phyloP scores from a whole-genome alignment of 2,329 filamentous ascomycete species.

The Clarireedia hainanense region DNA sequence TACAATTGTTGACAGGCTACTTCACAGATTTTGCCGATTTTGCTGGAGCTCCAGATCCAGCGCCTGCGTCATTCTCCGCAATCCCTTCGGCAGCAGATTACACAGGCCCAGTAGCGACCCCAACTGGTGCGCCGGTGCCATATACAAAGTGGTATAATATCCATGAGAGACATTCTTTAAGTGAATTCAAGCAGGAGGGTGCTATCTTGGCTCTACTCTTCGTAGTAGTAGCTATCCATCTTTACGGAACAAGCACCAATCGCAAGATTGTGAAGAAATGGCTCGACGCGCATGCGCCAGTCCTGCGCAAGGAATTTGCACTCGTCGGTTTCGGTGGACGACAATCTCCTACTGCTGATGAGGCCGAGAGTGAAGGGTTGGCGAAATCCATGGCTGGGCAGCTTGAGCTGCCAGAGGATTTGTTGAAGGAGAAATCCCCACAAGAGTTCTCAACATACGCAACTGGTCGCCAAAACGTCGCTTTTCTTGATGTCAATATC shows the following conservation, averaged over 20 bases:
- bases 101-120: conserved; percentile 36
- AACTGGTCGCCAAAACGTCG: conserved; percentile 85
- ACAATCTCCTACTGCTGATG: conserved; percentile 37
- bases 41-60: conserved; percentile 65
- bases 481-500: conserved; percentile 70
- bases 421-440: conserved; percentile 79
- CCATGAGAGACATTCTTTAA: conserved; percentile 77
- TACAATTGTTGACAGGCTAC: conserved; percentile 11
- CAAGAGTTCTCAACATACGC: conserved; percentile 85
- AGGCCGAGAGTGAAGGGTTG: conserved; percentile 36
- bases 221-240: conserved; percentile 68
- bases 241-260: conserved; percentile 76
- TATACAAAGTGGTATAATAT: conserved; percentile 97
- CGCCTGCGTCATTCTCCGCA: conserved; percentile 41
- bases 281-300: conserved; percentile 64
- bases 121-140: conserved; percentile 46
- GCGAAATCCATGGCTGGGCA: conserved; percentile 32
- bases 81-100: conserved; percentile 37
- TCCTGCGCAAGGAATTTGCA: conserved; percentile 75
- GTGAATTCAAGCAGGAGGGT: conserved; percentile 83
- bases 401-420: conserved; percentile 39
- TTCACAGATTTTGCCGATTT: conserved; percentile 89
- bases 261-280: conserved; percentile 72
- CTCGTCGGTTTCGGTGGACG: conserved; percentile 70
- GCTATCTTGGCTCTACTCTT: conserved; percentile 69